phyloP scores from a whole-genome alignment of 495 filamentous ascomycete species.

The Tetracladium marchalianum region DNA sequence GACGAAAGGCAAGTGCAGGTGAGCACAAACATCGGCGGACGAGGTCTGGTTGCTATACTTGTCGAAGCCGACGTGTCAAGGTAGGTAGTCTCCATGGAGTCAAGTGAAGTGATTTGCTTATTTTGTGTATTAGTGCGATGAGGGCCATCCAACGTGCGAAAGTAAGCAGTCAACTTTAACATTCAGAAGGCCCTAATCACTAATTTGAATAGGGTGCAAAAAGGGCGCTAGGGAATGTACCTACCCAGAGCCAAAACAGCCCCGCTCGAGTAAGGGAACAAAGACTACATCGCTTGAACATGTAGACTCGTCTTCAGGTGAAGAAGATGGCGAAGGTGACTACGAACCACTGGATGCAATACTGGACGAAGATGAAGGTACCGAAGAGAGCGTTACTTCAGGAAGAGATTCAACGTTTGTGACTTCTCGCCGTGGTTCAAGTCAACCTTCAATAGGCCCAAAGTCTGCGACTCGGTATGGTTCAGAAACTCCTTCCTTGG shows the following conservation, averaged over 20 bases:
- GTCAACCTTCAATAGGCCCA: conserved; percentile 22
- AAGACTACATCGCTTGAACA: conserved; percentile 22
- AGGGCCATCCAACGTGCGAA: conserved; percentile 78
- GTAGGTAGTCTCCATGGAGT: conserved; percentile 29
- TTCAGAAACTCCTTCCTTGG: conserved; percentile 42
- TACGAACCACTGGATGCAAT: conserved; percentile 46
- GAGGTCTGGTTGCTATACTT: conserved; percentile 90
- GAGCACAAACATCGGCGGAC: conserved; percentile 92
- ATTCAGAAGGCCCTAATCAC: not conserved
- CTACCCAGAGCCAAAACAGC: conserved; percentile 61
- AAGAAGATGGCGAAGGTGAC: conserved; percentile 40
- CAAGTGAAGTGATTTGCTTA: conserved; percentile 1
- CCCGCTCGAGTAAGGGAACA: conserved; percentile 32
- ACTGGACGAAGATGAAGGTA: conserved; percentile 53
- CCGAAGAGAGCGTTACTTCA: conserved; percentile 15
- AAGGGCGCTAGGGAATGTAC: conserved; percentile 79
- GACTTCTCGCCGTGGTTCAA: conserved; percentile 22
- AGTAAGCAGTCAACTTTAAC: conserved; percentile 36
- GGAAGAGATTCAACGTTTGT: conserved; percentile 21
- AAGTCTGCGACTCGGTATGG: conserved; percentile 21
- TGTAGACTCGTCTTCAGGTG: conserved; percentile 46
- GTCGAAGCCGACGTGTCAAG: conserved; percentile 83
- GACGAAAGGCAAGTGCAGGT: conserved; percentile 46
- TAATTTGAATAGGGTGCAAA: conserved; percentile 51
- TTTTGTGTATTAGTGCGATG: conserved; percentile 57